These are phyloP conservation scores for Trichoderma pleuroti DNA, from an alignment of 2,329 filamentous ascomycete species.

Conservation along the genomic window DNA sequence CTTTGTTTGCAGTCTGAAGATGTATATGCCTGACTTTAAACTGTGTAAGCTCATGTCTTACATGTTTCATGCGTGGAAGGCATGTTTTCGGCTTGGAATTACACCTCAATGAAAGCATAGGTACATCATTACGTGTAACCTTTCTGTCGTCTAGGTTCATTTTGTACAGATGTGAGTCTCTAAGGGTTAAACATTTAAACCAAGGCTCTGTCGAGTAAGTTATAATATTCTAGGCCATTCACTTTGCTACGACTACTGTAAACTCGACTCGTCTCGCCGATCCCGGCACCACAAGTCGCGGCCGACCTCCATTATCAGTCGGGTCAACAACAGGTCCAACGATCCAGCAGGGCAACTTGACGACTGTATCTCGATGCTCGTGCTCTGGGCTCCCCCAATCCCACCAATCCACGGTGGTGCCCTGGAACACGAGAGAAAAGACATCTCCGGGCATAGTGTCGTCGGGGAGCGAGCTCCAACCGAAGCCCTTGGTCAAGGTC, in stretches of 20 bases:
- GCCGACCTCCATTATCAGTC: background rate
- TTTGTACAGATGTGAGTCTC: background rate
- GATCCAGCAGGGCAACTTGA: background rate
- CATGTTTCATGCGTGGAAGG: too few relatives aligned
- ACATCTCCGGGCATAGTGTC: background rate
- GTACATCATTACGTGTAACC: background rate
- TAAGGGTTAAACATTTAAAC: background rate
- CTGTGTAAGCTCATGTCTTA: too few relatives aligned
- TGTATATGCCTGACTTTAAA: too few relatives aligned
- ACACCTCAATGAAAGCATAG: background rate
- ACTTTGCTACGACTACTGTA: background rate
- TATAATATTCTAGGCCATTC: background rate
- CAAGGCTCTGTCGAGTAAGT: background rate
- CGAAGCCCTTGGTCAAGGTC: background rate
- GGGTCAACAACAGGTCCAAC: background rate
- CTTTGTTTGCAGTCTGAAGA: too few relatives aligned
- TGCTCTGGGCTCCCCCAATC: background rate
- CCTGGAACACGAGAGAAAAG: background rate
- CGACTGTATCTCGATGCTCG: background rate
- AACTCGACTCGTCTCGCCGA: background rate
- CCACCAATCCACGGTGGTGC: background rate
- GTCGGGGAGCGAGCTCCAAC: background rate
- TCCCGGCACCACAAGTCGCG: background rate
- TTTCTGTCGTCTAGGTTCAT: background rate
- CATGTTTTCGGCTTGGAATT: background rate